phyloP scores from a whole-genome alignment of 2,329 filamentous ascomycete species.

The Penicillium sp. region DNA sequence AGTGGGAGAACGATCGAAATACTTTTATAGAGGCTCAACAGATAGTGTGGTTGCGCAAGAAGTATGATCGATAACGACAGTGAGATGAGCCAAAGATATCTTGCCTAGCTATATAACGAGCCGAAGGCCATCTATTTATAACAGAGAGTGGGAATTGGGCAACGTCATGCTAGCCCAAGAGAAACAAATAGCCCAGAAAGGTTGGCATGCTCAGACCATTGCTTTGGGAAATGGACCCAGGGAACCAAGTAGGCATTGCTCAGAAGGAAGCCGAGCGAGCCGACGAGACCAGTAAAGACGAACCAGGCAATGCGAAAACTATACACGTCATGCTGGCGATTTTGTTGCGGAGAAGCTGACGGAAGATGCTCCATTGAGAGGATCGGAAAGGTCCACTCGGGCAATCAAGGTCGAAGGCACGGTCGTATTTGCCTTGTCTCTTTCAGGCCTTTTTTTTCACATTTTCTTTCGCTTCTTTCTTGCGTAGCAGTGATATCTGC shows the following conservation, averaged over 20 bases:
- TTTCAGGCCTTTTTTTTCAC: neutral
- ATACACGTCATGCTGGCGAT: constrained; percentile 7
- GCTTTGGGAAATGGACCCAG: neutral
- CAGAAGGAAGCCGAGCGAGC: neutral
- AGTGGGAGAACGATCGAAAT: too few relatives aligned
- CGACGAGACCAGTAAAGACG: neutral
- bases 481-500: neutral
- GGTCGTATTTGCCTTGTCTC: neutral
- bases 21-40: neutral
- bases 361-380: neutral
- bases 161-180: constrained; percentile 6
- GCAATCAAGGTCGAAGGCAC: neutral
- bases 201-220: neutral
- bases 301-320: neutral
- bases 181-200: neutral
- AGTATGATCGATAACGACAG: neutral
- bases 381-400: neutral
- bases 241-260: neutral
- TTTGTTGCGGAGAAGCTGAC: neutral
- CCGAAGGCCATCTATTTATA: neutral
- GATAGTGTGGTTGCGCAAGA: neutral
- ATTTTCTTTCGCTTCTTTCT: neutral
- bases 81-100: neutral
- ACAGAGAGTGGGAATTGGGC: neutral
- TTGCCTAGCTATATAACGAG: neutral